Evolutionary conservation across 805 yeast genomes (phyloP), one percentile per base, ranked within the genome.

Genomic region (Cyberlindnera mycetangii): DNA sequence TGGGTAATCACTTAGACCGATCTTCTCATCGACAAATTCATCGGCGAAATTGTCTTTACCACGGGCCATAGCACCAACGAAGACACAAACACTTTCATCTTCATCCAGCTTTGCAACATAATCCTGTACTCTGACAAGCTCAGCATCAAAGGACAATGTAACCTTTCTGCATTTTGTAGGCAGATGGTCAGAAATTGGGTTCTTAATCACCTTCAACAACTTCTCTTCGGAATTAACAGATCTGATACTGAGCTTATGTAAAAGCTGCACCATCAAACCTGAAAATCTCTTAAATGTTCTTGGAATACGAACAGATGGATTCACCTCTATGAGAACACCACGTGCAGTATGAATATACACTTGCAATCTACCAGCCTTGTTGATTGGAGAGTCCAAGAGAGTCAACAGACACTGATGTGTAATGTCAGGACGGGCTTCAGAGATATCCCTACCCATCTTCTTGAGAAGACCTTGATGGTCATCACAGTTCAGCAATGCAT

Each of bases 1-100:
- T 41, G 99, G 96, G 66, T 90, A 93, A 60, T 92, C 89, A 28
- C 97, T 89, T 45, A 93, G 82, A 56, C 97, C 97, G 48, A 93
- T 85, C 62, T 92, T 93, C 67, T 93, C 98, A 65, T 93, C 98
- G 35, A 92, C 96, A 61, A 67, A 92, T 66, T 90, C 98, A 66
- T 93, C 99, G 19, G 99, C 99, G 67, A 93, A 93, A 56, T 82
- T 89, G 68, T 93, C 99, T 64, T 85, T 85, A 61, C 99, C 99
- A 66, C 97, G 83, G 17, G 99, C 99, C 97, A 93, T 93, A 37
- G 99, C 96, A 62, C 99, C 99, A 37, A 93, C 97, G 67, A 93
- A 93, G 21, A 93, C 97, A 75, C 99, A 93, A 56, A 93, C 83
- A 61, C 96, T 86, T 70, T 93, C 97, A 61, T 88, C 95, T 3